Evolutionary conservation across 148 eudicot genomes (phyloP).

Genomic region (Suaeda aralocaspica): DNA sequence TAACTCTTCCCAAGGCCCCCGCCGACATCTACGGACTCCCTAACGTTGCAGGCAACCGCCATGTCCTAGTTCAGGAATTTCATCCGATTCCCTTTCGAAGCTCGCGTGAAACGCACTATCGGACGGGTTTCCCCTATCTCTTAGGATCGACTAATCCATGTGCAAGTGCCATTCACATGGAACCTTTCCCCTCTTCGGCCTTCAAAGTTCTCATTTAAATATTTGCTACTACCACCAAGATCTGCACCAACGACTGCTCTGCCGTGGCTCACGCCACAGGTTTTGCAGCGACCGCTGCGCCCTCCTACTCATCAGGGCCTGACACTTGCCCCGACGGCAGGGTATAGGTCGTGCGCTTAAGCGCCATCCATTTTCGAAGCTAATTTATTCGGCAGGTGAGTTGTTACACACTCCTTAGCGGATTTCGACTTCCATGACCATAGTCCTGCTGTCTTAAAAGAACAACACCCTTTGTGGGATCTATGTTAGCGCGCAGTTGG

Average conservation of each 20-base stretch:
- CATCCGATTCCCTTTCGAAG: background rate
- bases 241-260: slow-evolving; percentile 22
- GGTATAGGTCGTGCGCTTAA: slow-evolving; percentile 42
- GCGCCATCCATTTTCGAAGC: slow-evolving; percentile 47
- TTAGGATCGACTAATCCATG: too few species aligned
- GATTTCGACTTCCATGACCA: slow-evolving; percentile 10
- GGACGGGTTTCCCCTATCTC: too few species aligned
- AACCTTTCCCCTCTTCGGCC: slow-evolving; percentile 50
- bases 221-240: slow-evolving; percentile 51
- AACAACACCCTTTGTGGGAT: background rate
- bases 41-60: too few species aligned
- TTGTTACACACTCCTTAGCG: slow-evolving; percentile 8
- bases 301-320: too few species aligned
- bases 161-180: slow-evolving; percentile 46
- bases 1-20: too few species aligned
- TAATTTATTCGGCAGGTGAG: slow-evolving; percentile 55
- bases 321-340: slow-evolving; percentile 16
- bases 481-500: slow-evolving; percentile 18
- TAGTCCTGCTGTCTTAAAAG: too few species aligned
- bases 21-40: too few species aligned
- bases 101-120: background rate
- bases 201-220: slow-evolving; percentile 50
- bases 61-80: too few species aligned
- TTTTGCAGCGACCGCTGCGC: too few species aligned
- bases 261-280: too few species aligned